These are phyloP conservation scores for Primulina tabacum DNA, from an alignment of 257 asterid genomes.

Conservation along the genomic window DNA sequence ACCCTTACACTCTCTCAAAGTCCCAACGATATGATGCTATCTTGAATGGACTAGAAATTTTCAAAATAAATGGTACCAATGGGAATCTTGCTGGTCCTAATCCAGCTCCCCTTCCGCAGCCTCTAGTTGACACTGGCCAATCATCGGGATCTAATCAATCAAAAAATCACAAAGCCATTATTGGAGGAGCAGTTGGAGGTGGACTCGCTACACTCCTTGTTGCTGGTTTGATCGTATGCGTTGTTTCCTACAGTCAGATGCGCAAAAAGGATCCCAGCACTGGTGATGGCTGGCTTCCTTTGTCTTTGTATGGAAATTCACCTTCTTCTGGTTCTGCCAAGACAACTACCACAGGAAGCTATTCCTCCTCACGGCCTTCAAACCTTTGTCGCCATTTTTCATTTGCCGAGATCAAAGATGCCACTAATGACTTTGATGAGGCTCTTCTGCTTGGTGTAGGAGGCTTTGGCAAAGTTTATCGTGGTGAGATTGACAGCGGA, in stretches of 20 bases:
- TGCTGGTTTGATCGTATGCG: conserved; percentile 19
- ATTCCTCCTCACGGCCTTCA: conserved; percentile 25
- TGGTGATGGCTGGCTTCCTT: conserved; percentile 32
- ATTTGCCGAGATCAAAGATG: conserved; percentile 31
- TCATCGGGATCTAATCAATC: background rate
- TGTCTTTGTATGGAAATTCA: conserved; percentile 29
- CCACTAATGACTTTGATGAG: conserved; percentile 33
- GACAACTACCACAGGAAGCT: conserved; percentile 29
- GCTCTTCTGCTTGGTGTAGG: conserved; percentile 33
- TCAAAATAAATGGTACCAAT: conserved; percentile 15
- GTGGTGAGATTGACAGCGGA: conserved; percentile 30
- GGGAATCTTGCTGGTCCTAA: conserved; percentile 32
- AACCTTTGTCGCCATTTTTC: conserved; percentile 39
- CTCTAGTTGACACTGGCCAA: conserved; percentile 1
- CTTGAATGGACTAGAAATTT: conserved; percentile 27
- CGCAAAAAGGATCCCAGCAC: conserved; percentile 22
- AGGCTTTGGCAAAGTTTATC: conserved; percentile 38
- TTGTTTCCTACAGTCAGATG: conserved; percentile 15
- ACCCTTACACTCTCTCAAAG: conserved; percentile 19
- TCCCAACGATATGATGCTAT: conserved; percentile 25
- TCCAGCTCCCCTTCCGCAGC: conserved; percentile 21
- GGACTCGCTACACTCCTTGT: conserved; percentile 18
- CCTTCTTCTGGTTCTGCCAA: conserved; percentile 32
- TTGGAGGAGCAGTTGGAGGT: conserved; percentile 30
- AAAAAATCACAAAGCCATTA: conserved; percentile 6